Evolutionary conservation across 1,284 basidiomycete species (phyloP), one percentile per base, ranked within the genome.

Genomic region (Hymenochaete sp.): DNA sequence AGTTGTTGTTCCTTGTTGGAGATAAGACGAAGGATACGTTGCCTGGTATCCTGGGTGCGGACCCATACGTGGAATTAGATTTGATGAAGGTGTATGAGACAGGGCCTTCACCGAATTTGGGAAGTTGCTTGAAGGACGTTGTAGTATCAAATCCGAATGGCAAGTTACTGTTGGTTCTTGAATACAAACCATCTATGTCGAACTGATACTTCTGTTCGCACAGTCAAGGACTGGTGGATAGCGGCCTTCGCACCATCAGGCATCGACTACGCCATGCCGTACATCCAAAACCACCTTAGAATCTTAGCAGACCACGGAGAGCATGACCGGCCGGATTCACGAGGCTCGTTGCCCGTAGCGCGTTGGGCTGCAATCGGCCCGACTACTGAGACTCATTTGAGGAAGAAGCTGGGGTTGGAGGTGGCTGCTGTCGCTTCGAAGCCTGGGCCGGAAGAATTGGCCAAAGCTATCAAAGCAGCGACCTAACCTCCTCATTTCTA

Each of bases 11-110:
- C 57, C 68, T 91, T 6, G 82, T 75, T 4, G 86, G 86, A 13
- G 87, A 90, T 67, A 90, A 88, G 67, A 89, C 84, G 50, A 69
- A 75, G 13, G 83, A 88, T 52, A 80, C 75, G 0, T 59, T 90
- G 2, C 65, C 75, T 0, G 63, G 50, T 3, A 68, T 79, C 7
- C 63, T 91, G 28, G 32, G 6, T n/a, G 47, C 54, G 0, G 64
- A 64, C 0, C 70, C 64, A 0, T 67, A 67, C 1, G 57, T 84
- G 1, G 56, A 55, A 27, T 58, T 82, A 21, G 60, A 68, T 11
- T 52, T 65, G 13, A 54, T 85, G 13, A 71, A 81, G 55, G 82
- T 85, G 8, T 89, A 89, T 53, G 68, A 67, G 55, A 87, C 85
- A 16, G 66, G 62, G 32, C 72, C 74, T 1, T 76, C 77, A 2